Evolutionary conservation across 2,329 filamentous ascomycete genomes (phyloP), one percentile per base, ranked within the genome.

Genomic region (Colletotrichum sp.): DNA sequence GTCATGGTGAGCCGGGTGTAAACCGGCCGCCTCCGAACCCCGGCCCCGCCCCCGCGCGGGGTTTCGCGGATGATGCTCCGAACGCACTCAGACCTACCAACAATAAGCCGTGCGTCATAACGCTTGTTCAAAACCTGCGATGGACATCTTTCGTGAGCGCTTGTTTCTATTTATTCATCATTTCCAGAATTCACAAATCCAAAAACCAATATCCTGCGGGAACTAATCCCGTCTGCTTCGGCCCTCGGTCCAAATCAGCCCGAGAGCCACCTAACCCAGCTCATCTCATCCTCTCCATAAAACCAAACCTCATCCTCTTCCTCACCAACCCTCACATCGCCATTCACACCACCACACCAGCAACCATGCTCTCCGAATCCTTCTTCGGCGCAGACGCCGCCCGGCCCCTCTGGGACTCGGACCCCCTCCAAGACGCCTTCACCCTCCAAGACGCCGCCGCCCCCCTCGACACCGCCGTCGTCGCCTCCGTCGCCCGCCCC

Each of bases 331-430:
- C 26, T 9, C 15, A 59, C 32, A 24, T 24, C 18, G 4, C 44
- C n/a, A 13, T 8, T 5, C 9, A 18, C 18, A 67, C 16, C 24
- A 26, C 28, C 18, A 7, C 4, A 13, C 13, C 65, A 13, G 28
- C 21, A 57, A 34, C 3, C 8, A 68, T 63, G 68, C n/a, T 59
- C 18, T 55, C 57, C 12, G 9, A 39, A 15, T 2, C 24, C 5
- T 39, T 66, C 32, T 73, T 79, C 36, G 73, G 59, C 16, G 75
- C 78, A 28, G 78, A 80, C 49, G 60, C 62, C 18, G 75, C 76
- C 28, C 77, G 70, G 71, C 66, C 79, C 18, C 71, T 80, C 7
- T 79, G 77, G 74, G 76, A 79, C 68, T 24, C 32, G 7, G 21
- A 75, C 24, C 44, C 76, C 21, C 16, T 78, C 21, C 74, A 72